Base-by-base conservation (phyloP, 73 alveolate species). In the Paramecium bursaria region DNA sequence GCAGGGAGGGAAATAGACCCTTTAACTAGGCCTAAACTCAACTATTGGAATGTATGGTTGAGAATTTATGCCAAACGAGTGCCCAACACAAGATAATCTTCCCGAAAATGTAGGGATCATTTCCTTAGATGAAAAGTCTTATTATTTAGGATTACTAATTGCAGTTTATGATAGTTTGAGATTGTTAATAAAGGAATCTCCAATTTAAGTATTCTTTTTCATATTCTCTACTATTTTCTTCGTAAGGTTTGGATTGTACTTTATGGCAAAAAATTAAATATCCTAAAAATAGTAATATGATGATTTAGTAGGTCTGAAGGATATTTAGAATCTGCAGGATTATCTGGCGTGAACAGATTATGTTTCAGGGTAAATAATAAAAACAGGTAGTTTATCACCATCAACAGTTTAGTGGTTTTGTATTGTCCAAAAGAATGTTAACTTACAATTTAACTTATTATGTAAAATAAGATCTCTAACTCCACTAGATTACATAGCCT, bases 1-100 rank as follows among this genome's bases (percentile, higher is more conserved):
- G 54, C 98, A 94, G n/a, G 98, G 95, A n/a, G 98, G 97, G 91
- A 97, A 97, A 50, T 60, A 87, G 4, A 97, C 92, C 85, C 94
- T 94, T 55, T 94, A 94, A 46, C 92, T 77, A 4, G 99, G 99
- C 9, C 88, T 57, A 50, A 95, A 90, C 61, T 95, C 97, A 33
- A 94, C 92, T 91, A 95, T 96, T 31, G 99, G 99, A 51, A 97
- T 97, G 86, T 94, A 97, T 46, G 98, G 94, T 87, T 97, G 95
- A 39, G 95, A 91, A 1, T 97, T 97, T 1, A 98, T 98, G 2
- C 97, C 98, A 75, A 97, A 97, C 0, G 98, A 93, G 75, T 97
- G 99, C 14, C 99, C 99, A 35, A 97, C 97, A 19, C 92, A 86
- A 48, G 97, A 88, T 23, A 97, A 47, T 46, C 82, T 73, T 0